phyloP scores from a whole-genome alignment of 2,329 filamentous ascomycete species.

The Neopestalotiopsis clavispora region DNA sequence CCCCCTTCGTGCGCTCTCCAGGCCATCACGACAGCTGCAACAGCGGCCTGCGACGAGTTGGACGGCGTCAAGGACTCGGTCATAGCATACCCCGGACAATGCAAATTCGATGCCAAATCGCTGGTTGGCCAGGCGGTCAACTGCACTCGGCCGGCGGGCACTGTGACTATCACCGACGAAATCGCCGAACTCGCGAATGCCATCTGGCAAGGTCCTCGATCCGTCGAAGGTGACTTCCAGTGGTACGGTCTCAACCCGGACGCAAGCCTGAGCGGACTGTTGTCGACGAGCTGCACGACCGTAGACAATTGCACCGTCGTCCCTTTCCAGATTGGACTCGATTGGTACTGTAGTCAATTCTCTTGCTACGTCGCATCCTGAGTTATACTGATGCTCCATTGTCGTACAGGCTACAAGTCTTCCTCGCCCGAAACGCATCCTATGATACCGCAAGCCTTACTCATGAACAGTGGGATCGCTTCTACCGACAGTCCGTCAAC shows the following conservation, averaged over 20 bases:
- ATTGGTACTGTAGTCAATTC: not conserved
- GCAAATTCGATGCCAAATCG: slow-evolving; percentile 7
- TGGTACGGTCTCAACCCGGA: slow-evolving; percentile 10
- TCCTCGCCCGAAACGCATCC: slow-evolving; percentile 9
- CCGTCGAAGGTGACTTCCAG: slow-evolving; percentile 8
- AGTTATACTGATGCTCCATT: not conserved
- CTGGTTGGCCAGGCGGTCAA: slow-evolving; percentile 1
- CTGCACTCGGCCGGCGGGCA: not conserved
- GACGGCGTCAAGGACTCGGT: slow-evolving; percentile 46
- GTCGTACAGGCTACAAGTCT: slow-evolving; percentile 2
- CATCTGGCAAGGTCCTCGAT: slow-evolving; percentile 2
- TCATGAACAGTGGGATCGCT: not conserved
- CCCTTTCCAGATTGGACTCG: not conserved
- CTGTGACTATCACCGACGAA: not conserved
- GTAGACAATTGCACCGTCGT: slow-evolving; percentile 13
- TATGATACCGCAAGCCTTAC: not conserved
- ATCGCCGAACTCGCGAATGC: slow-evolving; percentile 2
- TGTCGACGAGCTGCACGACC: slow-evolving; percentile 4
- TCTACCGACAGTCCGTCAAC: slow-evolving; percentile 12
- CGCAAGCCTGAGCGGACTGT: not conserved
- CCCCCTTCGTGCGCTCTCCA: slow-evolving; percentile 7
- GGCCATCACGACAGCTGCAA: not conserved
- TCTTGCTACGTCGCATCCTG: not conserved
- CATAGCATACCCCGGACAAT: slow-evolving; percentile 26
- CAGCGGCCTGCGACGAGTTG: slow-evolving; percentile 40